phyloP scores from a whole-genome alignment of 2,329 filamentous ascomycete genomes.

The Ophiostoma montium region DNA sequence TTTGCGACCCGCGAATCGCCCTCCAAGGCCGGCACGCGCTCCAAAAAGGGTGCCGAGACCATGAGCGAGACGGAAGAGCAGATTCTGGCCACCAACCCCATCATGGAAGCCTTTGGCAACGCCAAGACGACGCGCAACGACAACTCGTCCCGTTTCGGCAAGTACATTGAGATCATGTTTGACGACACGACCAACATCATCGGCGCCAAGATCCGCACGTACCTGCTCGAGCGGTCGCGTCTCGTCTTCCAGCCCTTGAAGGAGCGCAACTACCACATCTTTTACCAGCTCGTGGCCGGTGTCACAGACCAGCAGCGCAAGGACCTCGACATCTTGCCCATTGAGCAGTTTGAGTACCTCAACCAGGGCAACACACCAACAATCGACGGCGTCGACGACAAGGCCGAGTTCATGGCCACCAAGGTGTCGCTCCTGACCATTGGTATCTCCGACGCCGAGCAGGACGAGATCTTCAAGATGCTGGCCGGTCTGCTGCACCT shows the following conservation, averaged over 20 bases:
- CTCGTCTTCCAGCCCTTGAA: slow-evolving; percentile 95
- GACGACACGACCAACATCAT: slow-evolving; percentile 92
- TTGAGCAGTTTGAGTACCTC: slow-evolving; percentile 89
- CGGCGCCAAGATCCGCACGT: slow-evolving; percentile 91
- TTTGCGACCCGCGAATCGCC: slow-evolving; percentile 95
- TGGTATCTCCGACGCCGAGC: slow-evolving; percentile 60
- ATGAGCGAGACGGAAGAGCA: slow-evolving; percentile 99
- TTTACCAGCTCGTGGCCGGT: slow-evolving; percentile 92
- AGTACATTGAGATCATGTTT: slow-evolving; percentile 99
- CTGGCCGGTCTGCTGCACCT: slow-evolving; percentile 85
- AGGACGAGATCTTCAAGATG: slow-evolving; percentile 76
- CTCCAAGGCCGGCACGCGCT: slow-evolving; percentile 65
- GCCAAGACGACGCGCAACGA: slow-evolving; percentile 99
- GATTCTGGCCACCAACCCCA: slow-evolving; percentile 94
- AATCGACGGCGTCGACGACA: slow-evolving; percentile 92
- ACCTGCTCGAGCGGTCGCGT: slow-evolving; percentile 86
- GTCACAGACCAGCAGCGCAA: slow-evolving; percentile 72
- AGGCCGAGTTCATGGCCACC: slow-evolving; percentile 81
- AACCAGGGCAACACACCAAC: slow-evolving; percentile 86
- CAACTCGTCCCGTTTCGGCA: slow-evolving; percentile 96
- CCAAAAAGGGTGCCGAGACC: slow-evolving; percentile 58
- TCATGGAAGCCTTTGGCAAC: slow-evolving; percentile 99
- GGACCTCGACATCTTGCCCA: slow-evolving; percentile 61
- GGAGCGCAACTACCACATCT: slow-evolving; percentile 98
- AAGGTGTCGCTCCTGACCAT: slow-evolving; percentile 77